Evolutionary conservation across 2,329 filamentous ascomycete species (phyloP), one percentile per base, ranked within the genome.

Genomic region (Scleromitrula shiraiana): DNA sequence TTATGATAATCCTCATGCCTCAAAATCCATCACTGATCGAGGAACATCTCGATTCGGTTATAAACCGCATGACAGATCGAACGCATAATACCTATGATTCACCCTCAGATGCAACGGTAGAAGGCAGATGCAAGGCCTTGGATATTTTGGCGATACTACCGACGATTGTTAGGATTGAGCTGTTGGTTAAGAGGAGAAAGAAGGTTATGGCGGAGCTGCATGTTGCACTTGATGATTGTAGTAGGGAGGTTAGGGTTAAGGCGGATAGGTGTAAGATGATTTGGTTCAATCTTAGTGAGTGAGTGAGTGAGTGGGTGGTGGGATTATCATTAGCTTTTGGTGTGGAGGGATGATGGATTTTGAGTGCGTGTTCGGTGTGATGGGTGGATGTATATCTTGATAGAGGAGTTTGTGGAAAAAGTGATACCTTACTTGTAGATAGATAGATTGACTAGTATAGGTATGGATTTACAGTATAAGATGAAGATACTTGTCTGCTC

Each of bases 61-160:
- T 65, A 20, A 56, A 53, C n/a, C 50, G 56, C 1, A 58, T 65
- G 56, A 56, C 56, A 1, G 56, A 57, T 48, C 56, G 59, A 15
- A 56, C 56, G 8, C 56, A 56, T 7, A 60, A 62, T n/a, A 61
- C 59, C 1, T 51, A 53, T n/a, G 52, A 53, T 23, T 52, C 52
- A n/a, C 60, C 59, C 1, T 59, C 57, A 2, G 59, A 59, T 41
- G 46, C 48, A 8, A 51, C 41, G n/a, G 46, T 55, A 5, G 36
- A 48, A 4, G 58, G 57, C 32, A 53, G 61, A 40, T 48, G 49
- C 1, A 52, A 55, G 17, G 62, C 62, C 9, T 32, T 63, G n/a
- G 56, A 62, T n/a, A 57, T 62, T 12, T 38, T 65, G 4, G 50
- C 41, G n/a, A 20, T 51, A 12, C 29, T 65, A 5, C 50, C 58